Conservation (phyloP, 805 yeast species). For the Diddensiella santjacobensis region DNA sequence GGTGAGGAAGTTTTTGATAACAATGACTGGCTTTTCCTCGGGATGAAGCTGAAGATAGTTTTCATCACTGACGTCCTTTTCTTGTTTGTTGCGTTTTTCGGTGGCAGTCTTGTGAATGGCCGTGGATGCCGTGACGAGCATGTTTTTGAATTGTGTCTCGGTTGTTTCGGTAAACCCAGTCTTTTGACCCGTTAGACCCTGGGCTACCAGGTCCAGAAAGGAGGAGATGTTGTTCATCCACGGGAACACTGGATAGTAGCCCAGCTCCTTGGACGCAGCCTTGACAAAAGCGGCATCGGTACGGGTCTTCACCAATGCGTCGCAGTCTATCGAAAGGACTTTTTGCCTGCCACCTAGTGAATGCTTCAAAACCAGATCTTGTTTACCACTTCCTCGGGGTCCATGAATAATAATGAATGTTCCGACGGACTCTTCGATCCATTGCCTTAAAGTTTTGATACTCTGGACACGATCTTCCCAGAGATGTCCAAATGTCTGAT, state of each 20-base stretch:
- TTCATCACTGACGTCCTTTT: conserved; percentile 45
- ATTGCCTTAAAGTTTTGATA: conserved; percentile 63
- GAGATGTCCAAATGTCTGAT: conserved; percentile 27
- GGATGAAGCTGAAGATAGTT: conserved; percentile 84
- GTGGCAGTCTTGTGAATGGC: conserved; percentile 68
- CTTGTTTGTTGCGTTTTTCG: conserved; percentile 16
- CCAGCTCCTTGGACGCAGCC: conserved; percentile 69
- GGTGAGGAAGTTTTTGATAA: conserved; percentile 67
- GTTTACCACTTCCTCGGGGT: conserved; percentile 94
- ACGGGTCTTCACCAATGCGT: conserved; percentile 64
- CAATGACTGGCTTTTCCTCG: conserved; percentile 78
- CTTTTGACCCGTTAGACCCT: conserved; percentile 90
- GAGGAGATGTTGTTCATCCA: conserved; percentile 81
- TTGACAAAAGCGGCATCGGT: conserved; percentile 66
- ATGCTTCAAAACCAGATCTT: conserved; percentile 67
- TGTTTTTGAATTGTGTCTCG: conserved; percentile 76
- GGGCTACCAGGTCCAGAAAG: conserved; percentile 78
- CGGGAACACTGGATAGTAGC: conserved; percentile 91
- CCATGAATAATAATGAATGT: conserved; percentile 89
- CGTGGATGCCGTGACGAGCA: conserved; percentile 64
- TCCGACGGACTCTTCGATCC: conserved; percentile 85
- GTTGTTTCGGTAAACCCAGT: conserved; percentile 82
- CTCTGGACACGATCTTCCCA: conserved; percentile 73
- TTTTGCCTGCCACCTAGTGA: conserved; percentile 59
- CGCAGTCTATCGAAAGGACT: conserved; percentile 75